Evolutionary conservation across 208 protist genomes (phyloP).

Genomic region (Trypanosoma lewisi): DNA sequence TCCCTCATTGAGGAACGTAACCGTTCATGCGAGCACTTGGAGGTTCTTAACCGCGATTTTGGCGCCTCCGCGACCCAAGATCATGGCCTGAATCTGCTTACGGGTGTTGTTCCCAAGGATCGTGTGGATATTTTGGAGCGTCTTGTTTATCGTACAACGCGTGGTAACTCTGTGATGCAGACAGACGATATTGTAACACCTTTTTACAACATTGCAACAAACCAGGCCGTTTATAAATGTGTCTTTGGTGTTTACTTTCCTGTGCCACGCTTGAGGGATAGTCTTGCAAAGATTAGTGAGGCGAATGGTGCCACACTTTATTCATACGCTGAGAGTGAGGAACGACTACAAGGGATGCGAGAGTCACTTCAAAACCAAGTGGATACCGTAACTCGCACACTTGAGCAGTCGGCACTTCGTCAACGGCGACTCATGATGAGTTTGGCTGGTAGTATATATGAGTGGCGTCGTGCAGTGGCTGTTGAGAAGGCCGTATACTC

Average conservation of each 20-base stretch:
- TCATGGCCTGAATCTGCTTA: constrained; percentile 85
- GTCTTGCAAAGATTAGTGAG: constrained; percentile 96
- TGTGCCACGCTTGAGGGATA: constrained; percentile 85
- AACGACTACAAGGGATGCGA: constrained; percentile 74
- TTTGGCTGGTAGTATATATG: constrained; percentile 65
- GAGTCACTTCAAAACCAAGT: constrained; percentile 61
- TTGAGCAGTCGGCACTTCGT: constrained; percentile 64
- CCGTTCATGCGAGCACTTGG: constrained; percentile 74
- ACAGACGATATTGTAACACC: constrained; percentile 85
- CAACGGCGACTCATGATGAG: constrained; percentile 75
- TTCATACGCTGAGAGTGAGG: constrained; percentile 88
- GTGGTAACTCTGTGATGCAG: constrained; percentile 96
- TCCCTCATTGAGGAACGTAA: constrained; percentile 82
- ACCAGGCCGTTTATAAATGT: constrained; percentile 86
- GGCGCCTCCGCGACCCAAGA: constrained; percentile 34
- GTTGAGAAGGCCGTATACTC: constrained; percentile 96
- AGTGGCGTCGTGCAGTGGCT: constrained; percentile 90
- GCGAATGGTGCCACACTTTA: constrained; percentile 95
- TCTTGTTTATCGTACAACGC: constrained; percentile 93
- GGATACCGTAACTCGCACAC: constrained; percentile 71
- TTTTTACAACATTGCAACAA: constrained; percentile 86
- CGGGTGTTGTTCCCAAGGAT: constrained; percentile 93
- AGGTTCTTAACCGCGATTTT: constrained; percentile 75
- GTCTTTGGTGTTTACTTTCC: constrained; percentile 98
- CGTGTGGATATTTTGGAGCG: constrained; percentile 90